Percentiles rank a stretch among this genome's conserved stretches.
Evolutionary conservation across 352 stramenopile species (phyloP).

Genomic region (Globisporangium viniferum): DNA sequence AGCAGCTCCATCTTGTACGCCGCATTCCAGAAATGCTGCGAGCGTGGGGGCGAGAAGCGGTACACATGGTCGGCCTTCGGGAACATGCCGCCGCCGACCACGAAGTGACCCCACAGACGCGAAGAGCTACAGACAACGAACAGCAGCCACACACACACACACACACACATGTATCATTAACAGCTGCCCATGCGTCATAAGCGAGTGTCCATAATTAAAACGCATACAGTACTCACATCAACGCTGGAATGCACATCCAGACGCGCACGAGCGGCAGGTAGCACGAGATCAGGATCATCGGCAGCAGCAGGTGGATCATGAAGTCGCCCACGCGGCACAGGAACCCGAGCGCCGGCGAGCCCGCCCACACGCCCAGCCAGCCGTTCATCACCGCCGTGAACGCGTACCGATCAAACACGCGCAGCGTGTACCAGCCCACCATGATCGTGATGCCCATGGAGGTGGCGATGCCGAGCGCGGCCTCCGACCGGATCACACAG

Average conservation of each 20-base stretch:
- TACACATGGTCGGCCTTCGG: conserved; percentile 79
- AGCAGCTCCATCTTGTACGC: conserved; percentile 81
- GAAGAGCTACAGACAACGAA: conserved; percentile 43
- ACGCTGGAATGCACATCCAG: conserved; percentile 76
- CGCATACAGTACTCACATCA: conserved; percentile 43
- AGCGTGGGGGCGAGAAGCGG: conserved; percentile 64
- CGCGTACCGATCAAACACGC: conserved; percentile 72
- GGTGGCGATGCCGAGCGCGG: conserved; percentile 66
- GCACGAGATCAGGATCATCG: conserved; percentile 72
- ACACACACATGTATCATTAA: background rate
- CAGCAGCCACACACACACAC: background rate
- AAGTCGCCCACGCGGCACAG: conserved; percentile 57
- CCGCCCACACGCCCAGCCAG: conserved; percentile 76
- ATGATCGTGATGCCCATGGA: conserved; percentile 85
- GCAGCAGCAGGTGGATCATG: conserved; percentile 62
- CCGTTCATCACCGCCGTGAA: conserved; percentile 74
- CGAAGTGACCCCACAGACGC: conserved; percentile 70
- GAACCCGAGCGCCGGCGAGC: conserved; percentile 57
- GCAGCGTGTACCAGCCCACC: conserved; percentile 82
- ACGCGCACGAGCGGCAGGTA: conserved; percentile 71
- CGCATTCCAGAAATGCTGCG: conserved; percentile 76
- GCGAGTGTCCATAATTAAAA: background rate
- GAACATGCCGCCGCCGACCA: conserved; percentile 65
- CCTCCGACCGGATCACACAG: conserved; percentile 41
- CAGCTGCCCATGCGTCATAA: background rate